Percentiles rank a stretch among this genome's conserved stretches.
Evolutionary conservation across 305 asterid genomes (phyloP).

Genomic region (Fraxinus platypoda): DNA sequence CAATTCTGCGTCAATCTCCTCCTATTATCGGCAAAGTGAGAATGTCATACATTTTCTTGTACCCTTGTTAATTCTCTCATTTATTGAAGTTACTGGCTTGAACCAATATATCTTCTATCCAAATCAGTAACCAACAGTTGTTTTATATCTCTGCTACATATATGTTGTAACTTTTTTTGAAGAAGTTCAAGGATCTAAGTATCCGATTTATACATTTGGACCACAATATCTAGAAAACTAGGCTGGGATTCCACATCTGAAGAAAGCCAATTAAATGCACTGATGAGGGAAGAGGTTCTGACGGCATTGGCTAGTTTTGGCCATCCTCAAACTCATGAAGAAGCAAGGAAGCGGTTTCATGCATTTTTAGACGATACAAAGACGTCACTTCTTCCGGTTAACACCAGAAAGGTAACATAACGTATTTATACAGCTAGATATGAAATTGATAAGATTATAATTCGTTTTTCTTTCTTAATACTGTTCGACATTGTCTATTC

Average conservation of each 20-base stretch:
- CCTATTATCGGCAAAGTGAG: slow-evolving; percentile 34
- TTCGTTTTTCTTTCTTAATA: background rate
- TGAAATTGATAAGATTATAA: background rate
- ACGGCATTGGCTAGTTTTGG: slow-evolving; percentile 33
- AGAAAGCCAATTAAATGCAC: slow-evolving; percentile 32
- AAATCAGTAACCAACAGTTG: background rate
- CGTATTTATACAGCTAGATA: background rate
- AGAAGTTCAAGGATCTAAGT: background rate
- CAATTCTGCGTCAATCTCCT: slow-evolving; percentile 30
- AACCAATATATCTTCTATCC: background rate
- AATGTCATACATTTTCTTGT: background rate
- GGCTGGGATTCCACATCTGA: slow-evolving; percentile 37
- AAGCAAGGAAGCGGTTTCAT: slow-evolving; percentile 35
- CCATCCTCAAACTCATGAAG: slow-evolving; percentile 32
- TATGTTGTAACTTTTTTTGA: background rate
- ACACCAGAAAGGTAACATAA: slow-evolving; percentile 35
- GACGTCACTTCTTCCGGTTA: slow-evolving; percentile 36
- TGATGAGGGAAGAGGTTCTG: slow-evolving; percentile 36
- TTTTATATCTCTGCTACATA: background rate
- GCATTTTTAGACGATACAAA: slow-evolving; percentile 27
- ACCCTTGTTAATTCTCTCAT: background rate
- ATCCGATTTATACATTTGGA: background rate
- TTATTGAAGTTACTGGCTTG: background rate
- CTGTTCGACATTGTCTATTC: background rate
- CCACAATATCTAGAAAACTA: slow-evolving; percentile 23